These are phyloP conservation scores for Helicostylum pulchrum DNA, from an alignment of 192 early-diverging fungal species.

Conservation along the genomic window DNA sequence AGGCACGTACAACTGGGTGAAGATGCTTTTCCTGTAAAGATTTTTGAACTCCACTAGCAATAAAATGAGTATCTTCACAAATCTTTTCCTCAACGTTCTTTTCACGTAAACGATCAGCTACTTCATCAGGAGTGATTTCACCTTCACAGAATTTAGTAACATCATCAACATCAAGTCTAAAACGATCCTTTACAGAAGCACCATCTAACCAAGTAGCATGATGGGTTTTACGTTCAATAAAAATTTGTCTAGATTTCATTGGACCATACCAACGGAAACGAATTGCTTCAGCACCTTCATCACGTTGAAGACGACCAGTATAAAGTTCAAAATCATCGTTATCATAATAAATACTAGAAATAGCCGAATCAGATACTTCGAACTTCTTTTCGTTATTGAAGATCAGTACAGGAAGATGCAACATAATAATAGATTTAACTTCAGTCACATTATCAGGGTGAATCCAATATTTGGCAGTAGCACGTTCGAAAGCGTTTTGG, in stretches of 20 bases:
- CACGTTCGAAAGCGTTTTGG: constrained; percentile 68
- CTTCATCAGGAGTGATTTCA: constrained; percentile 40
- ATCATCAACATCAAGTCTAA: constrained; percentile 26
- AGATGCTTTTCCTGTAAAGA: constrained; percentile 32
- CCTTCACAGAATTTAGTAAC: constrained; percentile 23
- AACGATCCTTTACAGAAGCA: constrained; percentile 37
- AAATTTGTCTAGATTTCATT: constrained; percentile 24
- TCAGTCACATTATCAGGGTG: constrained; percentile 40
- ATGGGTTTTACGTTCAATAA: constrained; percentile 39
- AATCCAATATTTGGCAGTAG: constrained; percentile 59
- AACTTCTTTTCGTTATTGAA: constrained; percentile 47
- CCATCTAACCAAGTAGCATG: constrained; percentile 35
- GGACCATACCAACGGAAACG: constrained; percentile 39
- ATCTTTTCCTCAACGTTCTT: constrained; percentile 66
- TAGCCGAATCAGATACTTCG: constrained; percentile 32
- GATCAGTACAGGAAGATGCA: constrained; percentile 45
- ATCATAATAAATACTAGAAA: constrained; percentile 38
- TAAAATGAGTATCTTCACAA: constrained; percentile 52
- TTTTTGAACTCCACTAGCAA: constrained; percentile 25
- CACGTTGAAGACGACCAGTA: constrained; percentile 35
- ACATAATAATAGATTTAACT: constrained; percentile 41
- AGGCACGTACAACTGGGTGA: constrained; percentile 29
- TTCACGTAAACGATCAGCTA: constrained; percentile 59
- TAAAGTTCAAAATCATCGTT: constrained; percentile 38
- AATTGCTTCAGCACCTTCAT: constrained; percentile 39